Base-by-base conservation (phyloP, 2,329 filamentous ascomycete species). In the Trichoderma guizhouense region DNA sequence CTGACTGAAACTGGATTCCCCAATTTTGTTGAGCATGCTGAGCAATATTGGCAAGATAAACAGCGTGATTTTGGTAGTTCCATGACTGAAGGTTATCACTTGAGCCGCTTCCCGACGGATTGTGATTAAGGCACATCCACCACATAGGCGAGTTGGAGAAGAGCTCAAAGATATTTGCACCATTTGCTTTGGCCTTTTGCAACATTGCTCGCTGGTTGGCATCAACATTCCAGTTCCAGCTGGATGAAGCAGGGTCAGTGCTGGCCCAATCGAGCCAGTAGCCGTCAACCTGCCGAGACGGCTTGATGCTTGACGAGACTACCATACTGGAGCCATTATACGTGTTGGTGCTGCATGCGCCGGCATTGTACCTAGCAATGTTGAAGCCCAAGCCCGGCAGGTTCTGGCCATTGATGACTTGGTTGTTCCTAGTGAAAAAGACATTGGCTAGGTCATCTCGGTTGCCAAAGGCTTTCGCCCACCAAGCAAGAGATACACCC, bases 401-500 rank as follows among this genome's bases (percentile, higher is more conserved):
- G 18, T 14, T 68, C 9, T 68, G 65, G 14, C 65, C 65, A 32
- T 68, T 58, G 34, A 68, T 30, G 65, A 39, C 34, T 68, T 68
- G 53, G 34, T 43, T 58, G 26, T 68, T 68, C 21, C 12, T 36
- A 7, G 32, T 68, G 34, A 68, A 68, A 26, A 68, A 60, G 6
- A 68, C 24, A 24, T 28, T 43, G 7, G 65, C 65, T 18, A 68
- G 34, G 26, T 68, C 65, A 58, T 68, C 65, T 32, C 65, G 34
- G 53, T 58, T 58, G 34, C 65, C 65, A 26, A 68, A 68, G 12
- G 65, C 65, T 30, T 68, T 68, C 18, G 65, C 65, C 65, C 65
- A 68, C 65, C 65, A 68, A 28, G 65, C 65, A 58, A 68, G 65
- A 24, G 65, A 68, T 43, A 68, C 65, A 5, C 65, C 65, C 65